Percentiles rank a stretch among this genome's conserved stretches.
phyloP scores from a whole-genome alignment of 2,329 filamentous ascomycete genomes.

The Colletotrichum sp. region DNA sequence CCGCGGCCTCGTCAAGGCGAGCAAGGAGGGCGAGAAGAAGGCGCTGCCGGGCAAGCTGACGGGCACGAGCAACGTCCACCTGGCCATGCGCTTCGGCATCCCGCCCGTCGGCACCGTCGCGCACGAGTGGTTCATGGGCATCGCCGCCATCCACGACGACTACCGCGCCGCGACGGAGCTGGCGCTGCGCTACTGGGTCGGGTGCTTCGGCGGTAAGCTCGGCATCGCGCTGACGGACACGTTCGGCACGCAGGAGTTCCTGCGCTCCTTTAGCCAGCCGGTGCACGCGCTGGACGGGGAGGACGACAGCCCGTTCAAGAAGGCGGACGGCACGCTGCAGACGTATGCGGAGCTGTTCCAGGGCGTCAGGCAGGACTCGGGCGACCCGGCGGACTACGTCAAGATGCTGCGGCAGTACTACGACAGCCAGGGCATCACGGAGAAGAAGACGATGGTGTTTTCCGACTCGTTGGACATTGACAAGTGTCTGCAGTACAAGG shows the following conservation, averaged over 20 bases:
- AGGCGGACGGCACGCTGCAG: slow-evolving; percentile 44
- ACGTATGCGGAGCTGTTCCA: slow-evolving; percentile 84
- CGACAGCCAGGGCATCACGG: slow-evolving; percentile 73
- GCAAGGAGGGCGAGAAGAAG: slow-evolving; percentile 69
- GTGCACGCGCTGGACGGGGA: slow-evolving; percentile 50
- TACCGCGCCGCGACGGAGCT: slow-evolving; percentile 86
- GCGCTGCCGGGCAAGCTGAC: slow-evolving; percentile 76
- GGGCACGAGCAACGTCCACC: slow-evolving; percentile 95
- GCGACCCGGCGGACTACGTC: slow-evolving; percentile 82
- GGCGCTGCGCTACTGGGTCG: slow-evolving; percentile 86
- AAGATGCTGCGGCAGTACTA: slow-evolving; percentile 84
- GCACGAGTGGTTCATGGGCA: slow-evolving; percentile 99
- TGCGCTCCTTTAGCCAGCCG: slow-evolving; percentile 80
- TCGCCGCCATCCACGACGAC: slow-evolving; percentile 86
- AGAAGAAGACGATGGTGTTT: slow-evolving; percentile 90
- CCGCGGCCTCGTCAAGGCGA: slow-evolving; percentile 80
- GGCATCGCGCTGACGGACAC: slow-evolving; percentile 94
- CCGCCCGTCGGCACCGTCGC: slow-evolving; percentile 86
- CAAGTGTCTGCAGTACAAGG: slow-evolving; percentile 88
- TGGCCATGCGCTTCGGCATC: slow-evolving; percentile 91
- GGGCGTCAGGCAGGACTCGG: slow-evolving; percentile 89
- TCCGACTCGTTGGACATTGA: slow-evolving; percentile 95
- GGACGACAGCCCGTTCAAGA: slow-evolving; percentile 44
- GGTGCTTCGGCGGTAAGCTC: slow-evolving; percentile 85
- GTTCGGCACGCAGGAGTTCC: slow-evolving; percentile 89